Evolutionary conservation across 352 stramenopile species (phyloP), one percentile per base, ranked within the genome.

Genomic region (Pythium dissotocum): DNA sequence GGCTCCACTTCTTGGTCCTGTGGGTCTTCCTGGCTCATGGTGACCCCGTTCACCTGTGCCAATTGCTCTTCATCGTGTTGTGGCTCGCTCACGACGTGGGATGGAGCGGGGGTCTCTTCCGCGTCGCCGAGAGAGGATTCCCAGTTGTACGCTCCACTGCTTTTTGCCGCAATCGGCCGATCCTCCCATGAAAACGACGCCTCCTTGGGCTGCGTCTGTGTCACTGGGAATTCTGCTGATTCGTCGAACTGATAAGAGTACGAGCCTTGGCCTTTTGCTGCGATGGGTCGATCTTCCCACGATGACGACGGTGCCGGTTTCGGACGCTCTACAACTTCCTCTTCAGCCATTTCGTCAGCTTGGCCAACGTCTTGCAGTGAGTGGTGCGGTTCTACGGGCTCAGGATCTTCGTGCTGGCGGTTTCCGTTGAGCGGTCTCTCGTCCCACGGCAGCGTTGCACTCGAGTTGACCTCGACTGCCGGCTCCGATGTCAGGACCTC

Each of bases 251-350:
- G 16, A 9, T 53, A 30, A 9, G 46, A 53, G 18, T 53, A 53
- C 18, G 46, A 30, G 5, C 46, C 46, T 24, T 53, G 46, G 16
- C 46, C 46, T 8, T 53, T 58, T 26, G 38, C 16, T 18, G 33
- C 18, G 33, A 67, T 52, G 16, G 61, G 61, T 16, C 51, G 61
- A 52, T 67, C 49, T 60, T 67, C 61, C 61, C 61, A 67, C 7
- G 61, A 67, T 6, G 36, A 60, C 16, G 61, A 33, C 9, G 32
- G 26, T 7, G 4, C 36, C 10, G 46, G 46, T n/a, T 36, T 44
- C n/a, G 10, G 55, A 2, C 35, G 8, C 24, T 28, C 24, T n/a
- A 51, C 14, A 5, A 35, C 33, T 28, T 32, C 42, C 2, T 55
- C 30, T 16, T 33, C 28, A 32, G 1, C 30, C 16, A 4, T 46